Conservation (phyloP, 345 rosid species). For the Aquilaria sinensis region DNA sequence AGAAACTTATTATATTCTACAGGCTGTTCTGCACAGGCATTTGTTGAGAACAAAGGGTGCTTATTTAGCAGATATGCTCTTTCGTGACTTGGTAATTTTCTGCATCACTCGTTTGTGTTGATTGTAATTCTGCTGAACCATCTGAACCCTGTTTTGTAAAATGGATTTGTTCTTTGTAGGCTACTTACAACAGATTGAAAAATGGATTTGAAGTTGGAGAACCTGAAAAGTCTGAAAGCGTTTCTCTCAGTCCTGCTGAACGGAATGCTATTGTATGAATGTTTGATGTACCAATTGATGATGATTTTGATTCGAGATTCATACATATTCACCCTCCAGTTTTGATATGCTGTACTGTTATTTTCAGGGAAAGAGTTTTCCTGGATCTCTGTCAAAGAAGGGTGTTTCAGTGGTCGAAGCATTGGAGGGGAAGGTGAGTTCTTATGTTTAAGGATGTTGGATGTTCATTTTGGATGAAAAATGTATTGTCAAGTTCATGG, state of each 20-base stretch:
- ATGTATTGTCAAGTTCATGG: background rate
- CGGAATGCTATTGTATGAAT: constrained; percentile 63
- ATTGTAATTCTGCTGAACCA: no score
- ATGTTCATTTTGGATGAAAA: background rate
- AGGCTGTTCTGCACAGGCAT: constrained; percentile 90
- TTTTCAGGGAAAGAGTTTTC: constrained; percentile 76
- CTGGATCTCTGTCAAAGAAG: constrained; percentile 58
- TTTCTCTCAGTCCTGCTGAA: constrained; percentile 47
- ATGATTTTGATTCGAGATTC: constrained; percentile 2
- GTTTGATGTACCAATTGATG: constrained; percentile 8
- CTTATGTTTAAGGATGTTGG: constrained; percentile 5
- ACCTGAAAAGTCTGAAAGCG: constrained; percentile 42
- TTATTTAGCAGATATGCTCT: constrained; percentile 56
- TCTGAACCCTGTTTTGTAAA: no score
- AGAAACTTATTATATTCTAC: constrained; percentile 18
- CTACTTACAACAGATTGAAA: constrained; percentile 67
- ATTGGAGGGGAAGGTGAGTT: constrained; percentile 90
- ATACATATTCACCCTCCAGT: background rate
- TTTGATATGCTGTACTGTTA: constrained; percentile 10
- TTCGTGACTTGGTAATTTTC: constrained; percentile 61
- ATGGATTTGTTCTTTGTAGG: constrained; percentile 32
- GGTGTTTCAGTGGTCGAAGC: constrained; percentile 68
- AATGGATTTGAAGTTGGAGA: constrained; percentile 68
- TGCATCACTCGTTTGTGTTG: constrained; percentile 3
- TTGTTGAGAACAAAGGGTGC: constrained; percentile 78